phyloP scores from a whole-genome alignment of 371 early-diverging fungal genomes.

The Nosema granulosis region DNA sequence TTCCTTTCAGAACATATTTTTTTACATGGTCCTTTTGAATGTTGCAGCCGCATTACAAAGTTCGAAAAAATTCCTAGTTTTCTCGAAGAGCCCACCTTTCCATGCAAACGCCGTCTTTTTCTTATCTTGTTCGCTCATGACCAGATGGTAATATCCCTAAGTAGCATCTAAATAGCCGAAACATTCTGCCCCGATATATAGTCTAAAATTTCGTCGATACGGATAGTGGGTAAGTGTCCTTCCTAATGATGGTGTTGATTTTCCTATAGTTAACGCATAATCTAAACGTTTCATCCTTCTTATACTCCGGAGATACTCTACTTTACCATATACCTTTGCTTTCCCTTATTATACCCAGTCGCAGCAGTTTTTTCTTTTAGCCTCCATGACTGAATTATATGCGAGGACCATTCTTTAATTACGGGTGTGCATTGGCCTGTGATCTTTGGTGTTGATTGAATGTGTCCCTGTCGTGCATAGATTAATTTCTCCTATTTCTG shows the following conservation, averaged over 20 bases:
- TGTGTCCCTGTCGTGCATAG: background rate
- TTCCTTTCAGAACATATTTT: background rate
- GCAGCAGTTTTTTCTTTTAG: conserved; percentile 14
- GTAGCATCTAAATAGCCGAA: conserved; percentile 66
- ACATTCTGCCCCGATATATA: conserved; percentile 45
- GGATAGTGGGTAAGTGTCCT: conserved; percentile 28
- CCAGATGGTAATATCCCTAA: conserved; percentile 67
- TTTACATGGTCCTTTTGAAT: background rate
- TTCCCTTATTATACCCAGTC: conserved; percentile 32
- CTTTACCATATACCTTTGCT: conserved; percentile 9
- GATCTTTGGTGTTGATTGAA: background rate
- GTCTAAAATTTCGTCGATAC: conserved; percentile 27
- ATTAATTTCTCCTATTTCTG: too few species aligned
- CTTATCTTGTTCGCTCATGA: conserved; percentile 27
- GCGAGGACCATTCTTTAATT: background rate
- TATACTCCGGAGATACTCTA: background rate
- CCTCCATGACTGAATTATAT: background rate
- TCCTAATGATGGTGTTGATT: conserved; percentile 17
- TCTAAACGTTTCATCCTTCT: background rate
- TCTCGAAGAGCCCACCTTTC: background rate
- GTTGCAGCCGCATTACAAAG: background rate
- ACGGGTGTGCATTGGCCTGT: background rate
- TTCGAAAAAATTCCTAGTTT: background rate
- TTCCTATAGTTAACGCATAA: conserved; percentile 36
- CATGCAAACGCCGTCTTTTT: background rate